phyloP scores from a whole-genome alignment of 2,329 filamentous ascomycete species.

The Diaporthe eres region DNA sequence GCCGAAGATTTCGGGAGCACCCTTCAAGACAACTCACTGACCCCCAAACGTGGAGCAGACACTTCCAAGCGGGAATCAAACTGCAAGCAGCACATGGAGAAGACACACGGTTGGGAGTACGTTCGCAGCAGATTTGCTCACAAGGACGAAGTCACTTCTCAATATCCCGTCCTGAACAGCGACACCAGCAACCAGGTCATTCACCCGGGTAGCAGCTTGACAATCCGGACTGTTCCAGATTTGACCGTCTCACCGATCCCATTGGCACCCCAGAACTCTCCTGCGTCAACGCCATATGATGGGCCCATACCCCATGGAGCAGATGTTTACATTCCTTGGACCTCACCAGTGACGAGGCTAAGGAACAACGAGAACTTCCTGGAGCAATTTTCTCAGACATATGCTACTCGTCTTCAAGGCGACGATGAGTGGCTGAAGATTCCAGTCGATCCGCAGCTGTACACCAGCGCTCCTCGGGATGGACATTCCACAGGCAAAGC shows the following conservation, averaged over 20 bases:
- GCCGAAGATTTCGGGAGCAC: background rate
- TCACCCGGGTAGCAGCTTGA: constrained; percentile 28
- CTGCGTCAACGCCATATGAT: constrained; percentile 20
- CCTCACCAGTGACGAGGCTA: constrained; percentile 42
- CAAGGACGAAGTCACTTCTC: constrained; percentile 23
- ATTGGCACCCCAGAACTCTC: constrained; percentile 25
- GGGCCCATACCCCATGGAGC: constrained; percentile 23
- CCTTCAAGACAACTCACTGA: background rate
- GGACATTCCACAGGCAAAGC: constrained; percentile 18
- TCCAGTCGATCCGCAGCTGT: constrained; percentile 43
- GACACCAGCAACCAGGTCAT: constrained; percentile 4
- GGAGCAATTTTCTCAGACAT: constrained; percentile 46
- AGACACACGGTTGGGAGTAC: constrained; percentile 81
- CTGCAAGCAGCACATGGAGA: constrained; percentile 91
- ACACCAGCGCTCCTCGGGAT: constrained; percentile 5
- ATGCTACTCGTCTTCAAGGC: constrained; percentile 31
- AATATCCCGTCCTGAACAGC: background rate
- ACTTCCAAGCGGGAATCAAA: constrained; percentile 84
- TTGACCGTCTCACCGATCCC: constrained; percentile 37
- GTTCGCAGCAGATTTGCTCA: constrained; percentile 73
- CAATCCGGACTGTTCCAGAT: constrained; percentile 37
- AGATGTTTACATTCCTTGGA: constrained; percentile 43
- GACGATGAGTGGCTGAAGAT: constrained; percentile 41
- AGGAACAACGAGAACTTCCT: constrained; percentile 47
- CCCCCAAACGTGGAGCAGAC: constrained; percentile 51